Evolutionary conservation across 1,139 yeast genomes (phyloP), one percentile per base, ranked within the genome.

Genomic region (Suhomyces choctaworum): DNA sequence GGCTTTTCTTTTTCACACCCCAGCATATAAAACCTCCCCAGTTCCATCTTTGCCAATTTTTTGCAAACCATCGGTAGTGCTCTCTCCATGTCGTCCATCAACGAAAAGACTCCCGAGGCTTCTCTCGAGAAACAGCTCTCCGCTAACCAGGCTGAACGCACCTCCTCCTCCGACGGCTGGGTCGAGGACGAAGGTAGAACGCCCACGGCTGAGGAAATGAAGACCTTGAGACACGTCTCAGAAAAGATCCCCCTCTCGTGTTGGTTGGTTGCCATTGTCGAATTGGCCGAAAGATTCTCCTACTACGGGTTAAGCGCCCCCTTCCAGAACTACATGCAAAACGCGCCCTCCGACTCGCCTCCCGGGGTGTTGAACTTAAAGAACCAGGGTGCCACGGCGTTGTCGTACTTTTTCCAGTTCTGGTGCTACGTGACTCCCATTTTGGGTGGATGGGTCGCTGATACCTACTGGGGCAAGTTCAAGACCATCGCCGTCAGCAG

Each of bases 391-490:
- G 89, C 95, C 22, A 80, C 87, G 32, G 92, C 87, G 17, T 70
- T 86, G 44, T 77, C 87, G 11, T 78, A 82, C 56, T 79, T 84
- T 52, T 80, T 84, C 71, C 87, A 83, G 55, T 85, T 86, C 55
- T 81, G 89, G 84, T 83, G 90, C 56, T 86, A 86, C 56, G 70
- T 84, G 31, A 82, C 92, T 30, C 95, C 95, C 23, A 70, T 86
- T 40, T 64, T 80, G 39, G 90, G 90, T 54, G 95, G 90, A 39
- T 78, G 81, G 62, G 48, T 85, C 22, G 80, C 94, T 35, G 95
- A 86, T 60, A 77, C 84, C 47, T 80, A 67, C 58, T 74, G 77
- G 66, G 94, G 95, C 41, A 80, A 82, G 56, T 80, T 75, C 64
- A 76, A 71, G 51, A 80, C 94, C 31, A 82, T 86, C 51, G 72